A percentile compares a stretch with the other conserved stretches of the same genome.
These are phyloP conservation scores for Mucor sp. DNA, from an alignment of 371 early-diverging fungal genomes.

Conservation along the genomic window DNA sequence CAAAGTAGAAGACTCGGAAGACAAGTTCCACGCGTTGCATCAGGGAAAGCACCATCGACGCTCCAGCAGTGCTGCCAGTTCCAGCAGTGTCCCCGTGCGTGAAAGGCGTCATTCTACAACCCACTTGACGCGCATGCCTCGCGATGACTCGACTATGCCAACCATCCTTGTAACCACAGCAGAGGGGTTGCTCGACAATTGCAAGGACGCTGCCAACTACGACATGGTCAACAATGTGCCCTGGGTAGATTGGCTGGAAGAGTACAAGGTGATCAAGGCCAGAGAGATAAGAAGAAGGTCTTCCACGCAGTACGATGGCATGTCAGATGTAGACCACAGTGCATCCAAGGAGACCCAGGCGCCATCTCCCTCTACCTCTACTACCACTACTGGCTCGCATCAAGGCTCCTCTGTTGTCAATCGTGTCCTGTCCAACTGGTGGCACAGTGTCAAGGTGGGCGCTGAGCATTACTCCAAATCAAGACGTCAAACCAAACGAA, in stretches of 20 bases:
- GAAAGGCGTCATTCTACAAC: constrained; percentile 6
- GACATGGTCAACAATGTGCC: constrained; percentile 34
- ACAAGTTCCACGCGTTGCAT: neutral
- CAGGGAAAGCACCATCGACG: neutral
- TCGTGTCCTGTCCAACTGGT: constrained; percentile 25
- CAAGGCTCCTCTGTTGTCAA: constrained; percentile 16
- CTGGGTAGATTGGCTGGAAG: constrained; percentile 61
- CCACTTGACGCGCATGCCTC: constrained; percentile 9
- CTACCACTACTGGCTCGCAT: neutral
- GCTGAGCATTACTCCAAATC: constrained; percentile 25
- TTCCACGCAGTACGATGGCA: constrained; percentile 16
- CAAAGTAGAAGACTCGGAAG: constrained; percentile 2
- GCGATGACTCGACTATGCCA: constrained; percentile 34
- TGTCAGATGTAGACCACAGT: neutral
- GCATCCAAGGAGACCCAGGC: neutral
- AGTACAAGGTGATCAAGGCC: constrained; percentile 43
- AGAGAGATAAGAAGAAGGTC: constrained; percentile 29
- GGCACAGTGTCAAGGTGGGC: constrained; percentile 29
- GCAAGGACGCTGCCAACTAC: neutral
- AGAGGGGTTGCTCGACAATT: constrained; percentile 8
- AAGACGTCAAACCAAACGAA: neutral
- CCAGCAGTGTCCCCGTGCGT: neutral
- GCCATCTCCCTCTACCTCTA: neutral
- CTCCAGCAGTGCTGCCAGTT: constrained; percentile 11
- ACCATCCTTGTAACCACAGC: constrained; percentile 40